These are phyloP conservation scores for Suillus decipiens DNA, from an alignment of 768 basidiomycete species.

Conservation along the genomic window DNA sequence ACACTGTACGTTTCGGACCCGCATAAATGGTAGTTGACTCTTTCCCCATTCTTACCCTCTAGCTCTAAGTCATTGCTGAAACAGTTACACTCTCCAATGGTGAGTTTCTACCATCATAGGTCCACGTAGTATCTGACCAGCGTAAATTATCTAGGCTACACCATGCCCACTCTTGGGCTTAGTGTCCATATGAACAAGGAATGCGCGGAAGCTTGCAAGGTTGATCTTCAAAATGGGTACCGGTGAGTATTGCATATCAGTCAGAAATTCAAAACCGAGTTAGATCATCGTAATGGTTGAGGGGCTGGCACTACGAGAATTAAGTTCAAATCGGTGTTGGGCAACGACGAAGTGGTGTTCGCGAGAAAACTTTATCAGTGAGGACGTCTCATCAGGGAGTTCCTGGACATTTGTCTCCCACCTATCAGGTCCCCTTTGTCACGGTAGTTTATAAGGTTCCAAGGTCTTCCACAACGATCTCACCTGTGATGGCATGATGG, in stretches of 20 bases:
- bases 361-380: conserved; percentile 63
- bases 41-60: not conserved
- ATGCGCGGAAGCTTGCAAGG: conserved; percentile 14
- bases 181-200: conserved; percentile 16
- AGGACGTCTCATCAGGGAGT: not conserved
- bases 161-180: conserved; percentile 18
- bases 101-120: not conserved
- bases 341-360: conserved; percentile 49
- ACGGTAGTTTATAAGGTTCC: not conserved
- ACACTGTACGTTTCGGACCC: too few species aligned
- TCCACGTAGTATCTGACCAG: not conserved
- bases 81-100: conserved; percentile 7
- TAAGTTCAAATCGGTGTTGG: conserved; percentile 57
- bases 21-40: not conserved
- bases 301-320: conserved; percentile 61
- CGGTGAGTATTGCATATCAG: conserved; percentile 6
- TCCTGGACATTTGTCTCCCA: not conserved
- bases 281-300: conserved; percentile 40
- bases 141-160: conserved; percentile 4
- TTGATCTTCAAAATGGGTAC: conserved; percentile 15
- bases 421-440: not conserved
- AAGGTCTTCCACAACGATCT: conserved; percentile 9
- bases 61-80: conserved; percentile 1
- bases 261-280: not conserved
- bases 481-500: conserved; percentile 51